phyloP scores from a whole-genome alignment of 352 stramenopile species.

The Globisporangium megalacanthum region DNA sequence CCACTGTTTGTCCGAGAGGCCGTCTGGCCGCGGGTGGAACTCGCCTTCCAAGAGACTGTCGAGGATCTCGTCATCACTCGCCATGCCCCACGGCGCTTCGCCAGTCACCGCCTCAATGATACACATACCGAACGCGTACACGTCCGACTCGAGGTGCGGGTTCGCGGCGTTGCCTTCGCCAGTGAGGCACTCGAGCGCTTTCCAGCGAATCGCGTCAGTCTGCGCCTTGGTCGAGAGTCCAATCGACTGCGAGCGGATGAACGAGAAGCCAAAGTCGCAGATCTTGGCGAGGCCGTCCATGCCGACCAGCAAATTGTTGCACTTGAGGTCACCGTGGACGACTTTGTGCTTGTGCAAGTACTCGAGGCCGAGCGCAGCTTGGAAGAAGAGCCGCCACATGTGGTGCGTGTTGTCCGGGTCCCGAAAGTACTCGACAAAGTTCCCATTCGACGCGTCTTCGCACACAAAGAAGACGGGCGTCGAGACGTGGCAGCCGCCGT shows the following conservation, averaged over 20 bases:
- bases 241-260: constrained; percentile 26
- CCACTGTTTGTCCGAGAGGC: constrained; percentile 13
- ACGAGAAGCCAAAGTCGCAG: constrained; percentile 40
- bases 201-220: constrained; percentile 34
- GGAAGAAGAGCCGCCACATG: constrained; percentile 26
- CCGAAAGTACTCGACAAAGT: constrained; percentile 35
- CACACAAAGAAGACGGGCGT: constrained; percentile 23
- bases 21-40: constrained; percentile 7
- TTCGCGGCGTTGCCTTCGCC: constrained; percentile 5
- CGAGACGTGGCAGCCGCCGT: constrained; percentile 25
- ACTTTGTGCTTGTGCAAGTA: constrained; percentile 58
- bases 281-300: constrained; percentile 29
- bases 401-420: constrained; percentile 10
- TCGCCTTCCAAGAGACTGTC: constrained; percentile 13
- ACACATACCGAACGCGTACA: constrained; percentile 42
- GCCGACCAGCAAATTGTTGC: constrained; percentile 83
- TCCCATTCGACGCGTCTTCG: constrained; percentile 31
- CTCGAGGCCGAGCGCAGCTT: constrained; percentile 37
- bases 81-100: constrained; percentile 24
- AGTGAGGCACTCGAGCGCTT: constrained; percentile 31
- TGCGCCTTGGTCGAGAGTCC: constrained; percentile 24
- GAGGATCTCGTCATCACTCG: constrained; percentile 25
- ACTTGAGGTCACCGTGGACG: constrained; percentile 86
- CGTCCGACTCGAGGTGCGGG: constrained; percentile 26
- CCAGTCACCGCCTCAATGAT: constrained; percentile 33